Percentiles rank a stretch among this genome's conserved stretches.
Conservation (phyloP, 192 early-diverging fungal genomes). For the Glomus cerebriforme region DNA sequence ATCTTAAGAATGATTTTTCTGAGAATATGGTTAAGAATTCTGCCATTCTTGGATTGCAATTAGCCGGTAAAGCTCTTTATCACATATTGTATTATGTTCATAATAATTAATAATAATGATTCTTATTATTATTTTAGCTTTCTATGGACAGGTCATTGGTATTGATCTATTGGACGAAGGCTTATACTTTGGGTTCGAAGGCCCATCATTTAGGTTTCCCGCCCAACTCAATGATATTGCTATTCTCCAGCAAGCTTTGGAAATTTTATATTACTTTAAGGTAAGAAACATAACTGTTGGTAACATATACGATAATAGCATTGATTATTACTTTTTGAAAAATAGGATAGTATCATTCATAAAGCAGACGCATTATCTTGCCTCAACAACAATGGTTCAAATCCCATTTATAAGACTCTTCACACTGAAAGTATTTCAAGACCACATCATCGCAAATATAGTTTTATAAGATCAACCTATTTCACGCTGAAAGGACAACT, state of each 20-base stretch:
- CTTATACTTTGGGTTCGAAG: constrained; percentile 31
- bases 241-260: constrained; percentile 31
- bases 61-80: neutral
- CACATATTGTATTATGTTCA: no score
- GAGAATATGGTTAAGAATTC: constrained; percentile 27
- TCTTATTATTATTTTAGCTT: neutral
- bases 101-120: no score
- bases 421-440: no score
- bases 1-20: constrained; percentile 27
- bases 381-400: no score
- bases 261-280: constrained; percentile 35
- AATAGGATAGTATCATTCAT: no score
- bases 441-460: no score
- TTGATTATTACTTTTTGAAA: no score
- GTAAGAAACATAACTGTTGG: constrained; percentile 25
- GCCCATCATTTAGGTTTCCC: constrained; percentile 31
- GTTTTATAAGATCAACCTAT: no score
- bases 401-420: no score
- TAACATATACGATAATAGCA: no score
- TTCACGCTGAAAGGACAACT: no score
- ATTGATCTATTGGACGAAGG: constrained; percentile 34
- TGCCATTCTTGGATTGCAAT: constrained; percentile 26
- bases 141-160: constrained; percentile 16
- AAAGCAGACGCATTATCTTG: no score
- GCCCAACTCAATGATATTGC: constrained; percentile 32